phyloP scores from a whole-genome alignment of 495 filamentous ascomycete genomes.

The Podospora pseudocomata region DNA sequence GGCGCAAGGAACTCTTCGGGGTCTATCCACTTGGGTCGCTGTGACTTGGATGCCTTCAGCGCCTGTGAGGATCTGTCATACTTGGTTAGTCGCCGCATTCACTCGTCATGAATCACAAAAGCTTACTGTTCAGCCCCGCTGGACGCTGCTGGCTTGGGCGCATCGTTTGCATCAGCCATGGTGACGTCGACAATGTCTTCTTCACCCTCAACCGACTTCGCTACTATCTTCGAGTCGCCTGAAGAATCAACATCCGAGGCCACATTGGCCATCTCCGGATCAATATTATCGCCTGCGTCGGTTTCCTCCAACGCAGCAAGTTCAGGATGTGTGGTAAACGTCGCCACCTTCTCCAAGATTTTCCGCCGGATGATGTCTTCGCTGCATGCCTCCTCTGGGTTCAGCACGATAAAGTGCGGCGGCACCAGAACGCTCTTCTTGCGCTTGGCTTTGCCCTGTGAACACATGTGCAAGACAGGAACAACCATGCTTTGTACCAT shows the following conservation, averaged over 20 bases:
- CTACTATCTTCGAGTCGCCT: conserved; percentile 65
- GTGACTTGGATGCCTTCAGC: conserved; percentile 31
- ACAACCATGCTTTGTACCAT: conserved; percentile 70
- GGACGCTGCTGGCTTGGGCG: conserved; percentile 17
- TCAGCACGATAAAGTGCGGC: conserved; percentile 53
- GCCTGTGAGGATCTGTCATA: not conserved
- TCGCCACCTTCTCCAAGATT: conserved; percentile 46
- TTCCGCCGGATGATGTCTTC: conserved; percentile 51
- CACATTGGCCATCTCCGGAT: conserved; percentile 67
- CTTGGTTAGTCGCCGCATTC: not conserved
- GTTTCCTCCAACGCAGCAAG: conserved; percentile 47
- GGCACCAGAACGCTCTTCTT: conserved; percentile 22
- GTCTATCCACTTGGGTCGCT: conserved; percentile 44
- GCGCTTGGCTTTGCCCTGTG: conserved; percentile 15
- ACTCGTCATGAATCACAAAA: not conserved
- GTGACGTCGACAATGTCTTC: conserved; percentile 89
- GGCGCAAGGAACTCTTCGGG: conserved; percentile 47
- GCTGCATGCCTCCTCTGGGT: conserved; percentile 46
- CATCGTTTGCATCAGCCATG: conserved; percentile 60
- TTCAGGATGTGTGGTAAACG: conserved; percentile 38
- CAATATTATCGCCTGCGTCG: conserved; percentile 50
- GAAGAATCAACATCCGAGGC: conserved; percentile 67
- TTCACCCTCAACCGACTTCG: conserved; percentile 78
- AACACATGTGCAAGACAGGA: conserved; percentile 66
- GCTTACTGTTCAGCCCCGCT: conserved; percentile 21